These are phyloP conservation scores for Solanum chmielewskii DNA, from an alignment of 257 asterid species.

Conservation along the genomic window DNA sequence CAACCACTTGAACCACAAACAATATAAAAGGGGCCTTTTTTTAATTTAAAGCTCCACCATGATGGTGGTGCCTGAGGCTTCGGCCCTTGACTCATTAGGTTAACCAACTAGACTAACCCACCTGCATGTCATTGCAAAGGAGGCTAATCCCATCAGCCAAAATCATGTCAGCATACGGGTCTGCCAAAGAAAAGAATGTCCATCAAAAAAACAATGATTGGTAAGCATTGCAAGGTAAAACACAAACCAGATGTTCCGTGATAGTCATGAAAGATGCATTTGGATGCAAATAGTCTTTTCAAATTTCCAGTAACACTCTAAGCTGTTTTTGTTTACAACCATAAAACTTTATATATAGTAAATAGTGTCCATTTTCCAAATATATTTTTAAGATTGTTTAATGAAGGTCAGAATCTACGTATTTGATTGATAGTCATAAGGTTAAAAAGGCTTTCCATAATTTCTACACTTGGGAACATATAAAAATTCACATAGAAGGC, in stretches of 20 bases:
- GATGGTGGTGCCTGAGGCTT: not conserved
- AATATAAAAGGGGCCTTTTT: not conserved
- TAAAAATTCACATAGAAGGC: not conserved
- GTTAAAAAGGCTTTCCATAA: not conserved
- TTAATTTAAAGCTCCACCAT: not conserved
- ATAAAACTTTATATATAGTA: not conserved
- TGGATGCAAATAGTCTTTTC: not conserved
- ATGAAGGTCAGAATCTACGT: not conserved
- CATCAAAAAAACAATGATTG: not conserved
- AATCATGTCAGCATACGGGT: conserved; percentile 32
- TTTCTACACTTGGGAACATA: not conserved
- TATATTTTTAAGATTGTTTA: not conserved
- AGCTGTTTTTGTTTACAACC: not conserved
- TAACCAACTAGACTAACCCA: conserved; percentile 4
- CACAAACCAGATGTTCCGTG: not conserved
- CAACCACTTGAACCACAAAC: not conserved
- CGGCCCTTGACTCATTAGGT: not conserved
- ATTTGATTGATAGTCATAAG: not conserved
- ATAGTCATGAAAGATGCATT: not conserved
- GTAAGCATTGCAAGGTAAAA: not conserved
- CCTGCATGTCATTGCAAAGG: conserved; percentile 43
- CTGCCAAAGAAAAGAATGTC: conserved; percentile 14
- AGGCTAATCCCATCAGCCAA: conserved; percentile 44
- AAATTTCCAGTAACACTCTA: not conserved
- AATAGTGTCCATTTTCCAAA: not conserved